phyloP scores from a whole-genome alignment of 345 rosid species.

The Eucalyptus decipiens region DNA sequence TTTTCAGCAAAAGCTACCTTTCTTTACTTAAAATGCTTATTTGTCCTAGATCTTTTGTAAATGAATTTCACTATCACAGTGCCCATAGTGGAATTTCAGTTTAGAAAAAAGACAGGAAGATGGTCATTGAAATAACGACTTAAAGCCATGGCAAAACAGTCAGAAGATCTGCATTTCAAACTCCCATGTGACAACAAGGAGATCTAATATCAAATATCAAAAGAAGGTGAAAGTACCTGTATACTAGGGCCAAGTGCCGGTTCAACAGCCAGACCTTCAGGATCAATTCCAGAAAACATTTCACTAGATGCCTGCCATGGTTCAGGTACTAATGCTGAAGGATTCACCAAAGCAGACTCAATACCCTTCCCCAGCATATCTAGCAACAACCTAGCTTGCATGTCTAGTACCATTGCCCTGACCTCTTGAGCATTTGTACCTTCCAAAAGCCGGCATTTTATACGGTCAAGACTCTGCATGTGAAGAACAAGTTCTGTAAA shows the following conservation, averaged over 20 bases:
- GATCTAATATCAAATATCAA: not conserved
- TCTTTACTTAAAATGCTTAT: not conserved
- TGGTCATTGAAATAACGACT: not conserved
- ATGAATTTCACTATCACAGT: not conserved
- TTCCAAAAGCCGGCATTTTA: constrained; percentile 93
- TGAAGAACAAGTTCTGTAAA: not conserved
- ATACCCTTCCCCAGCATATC: constrained; percentile 99
- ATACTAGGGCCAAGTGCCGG: constrained; percentile 75
- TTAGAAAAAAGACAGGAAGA: not conserved
- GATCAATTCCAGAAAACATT: constrained; percentile 59
- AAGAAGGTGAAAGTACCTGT: constrained; percentile 35
- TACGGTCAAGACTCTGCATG: constrained; percentile 91
- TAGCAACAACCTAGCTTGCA: constrained; percentile 94
- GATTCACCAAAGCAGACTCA: constrained; percentile 90
- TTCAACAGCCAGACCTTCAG: constrained; percentile 95
- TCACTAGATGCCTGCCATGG: constrained; percentile 86
- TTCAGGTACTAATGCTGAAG: constrained; percentile 78
- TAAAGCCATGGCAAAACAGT: not conserved
- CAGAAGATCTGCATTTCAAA: not conserved
- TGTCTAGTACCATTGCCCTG: constrained; percentile 99
- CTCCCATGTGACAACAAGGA: not conserved
- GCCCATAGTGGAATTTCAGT: not conserved
- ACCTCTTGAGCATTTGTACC: constrained; percentile 99
- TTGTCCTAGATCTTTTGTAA: not conserved
- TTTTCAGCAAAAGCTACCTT: not conserved